Evolutionary conservation across 257 asterid species (phyloP), one percentile per base, ranked within the genome.

Genomic region (Solanum paucissectum): DNA sequence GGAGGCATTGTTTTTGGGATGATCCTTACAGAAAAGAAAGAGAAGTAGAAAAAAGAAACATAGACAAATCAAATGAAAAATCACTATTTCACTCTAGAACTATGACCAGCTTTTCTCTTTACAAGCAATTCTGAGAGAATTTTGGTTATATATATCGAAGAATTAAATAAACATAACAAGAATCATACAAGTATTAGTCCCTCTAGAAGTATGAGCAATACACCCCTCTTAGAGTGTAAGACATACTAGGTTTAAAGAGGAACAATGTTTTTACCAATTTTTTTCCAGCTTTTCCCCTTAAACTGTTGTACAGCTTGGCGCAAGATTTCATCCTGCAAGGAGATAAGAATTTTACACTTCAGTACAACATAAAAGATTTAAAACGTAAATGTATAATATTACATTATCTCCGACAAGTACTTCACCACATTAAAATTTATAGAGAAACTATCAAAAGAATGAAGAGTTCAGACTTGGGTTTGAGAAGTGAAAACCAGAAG

Each of bases 211-310:
- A 49, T 49, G 85, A 9, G 68, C 6, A 49, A 33, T 49, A 10
- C 11, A 7, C 44, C 44, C 44, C 20, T 58, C 66, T 29, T 29
- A 32, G 32, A 9, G 20, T 18, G 69, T 82, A 49, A 49, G 44
- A 82, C 42, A 32, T 82, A 49, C 68, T 18, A 82, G 86, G 69
- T 49, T 49, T 82, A 49, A 81, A 81, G 20, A 46, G 20, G 71
- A 49, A 82, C 69, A 52, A 20, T 6, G 7, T 52, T 49, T 82
- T 82, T 89, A 90, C 99, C 99, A 91, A 96, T 96, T 93, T 95
- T 95, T 88, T 95, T 97, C 99, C 99, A 97, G 90, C 95, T 97
- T 88, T 97, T 97, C 52, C 98, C 99, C 81, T 95, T 95, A 87
- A 92, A 97, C 62, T 94, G 98, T 34, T 95, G 96, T 86, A 97